Evolutionary conservation across 2,329 filamentous ascomycete species (phyloP), one percentile per base, ranked within the genome.

Genomic region (Alternaria atra): DNA sequence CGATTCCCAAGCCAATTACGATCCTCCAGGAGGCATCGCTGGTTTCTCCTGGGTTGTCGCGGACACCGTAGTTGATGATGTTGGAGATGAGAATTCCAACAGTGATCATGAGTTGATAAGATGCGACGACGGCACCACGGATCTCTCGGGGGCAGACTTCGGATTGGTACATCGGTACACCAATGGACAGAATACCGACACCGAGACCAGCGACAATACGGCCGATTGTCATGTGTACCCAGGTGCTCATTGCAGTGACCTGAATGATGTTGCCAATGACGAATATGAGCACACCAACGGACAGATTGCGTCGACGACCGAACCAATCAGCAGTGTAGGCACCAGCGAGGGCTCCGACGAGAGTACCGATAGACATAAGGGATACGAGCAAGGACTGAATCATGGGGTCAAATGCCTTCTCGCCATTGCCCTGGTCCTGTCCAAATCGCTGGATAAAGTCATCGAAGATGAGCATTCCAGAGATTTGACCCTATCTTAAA

Each of bases 141-240:
- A 90, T 88, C 68, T 87, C 83, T 17, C 84, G 82, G 4, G 89
- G 89, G 2, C 86, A 83, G 53, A 83, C 87, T 72, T 91, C 89
- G 40, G 86, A 86, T 76, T 90, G 88, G 76, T 88, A 90, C 83
- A 90, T 87, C 59, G 89, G 88, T 2, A 90, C 87, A 35, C 87
- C 83, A 34, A 90, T 85, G 8, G 78, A 80, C 17, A 82, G 72
- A n/a, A 76, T 74, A 34, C 80, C 80, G 37, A 82, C 78, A 44
- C 80, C 80, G 8, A 82, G 63, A 67, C 80, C 80, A 46, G 79
- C 78, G 27, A 82, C 72, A 34, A 80, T 74, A 51, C 80, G 77
- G 23, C 80, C 80, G n/a, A 81, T 69, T 76, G 86, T 87, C 55
- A 82, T 74, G 54, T 82, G 80, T n/a, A 74, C 75, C 80, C 80